Evolutionary conservation across 2,329 filamentous ascomycete species (phyloP), one percentile per base, ranked within the genome.

Genomic region (Diplodia corticola): DNA sequence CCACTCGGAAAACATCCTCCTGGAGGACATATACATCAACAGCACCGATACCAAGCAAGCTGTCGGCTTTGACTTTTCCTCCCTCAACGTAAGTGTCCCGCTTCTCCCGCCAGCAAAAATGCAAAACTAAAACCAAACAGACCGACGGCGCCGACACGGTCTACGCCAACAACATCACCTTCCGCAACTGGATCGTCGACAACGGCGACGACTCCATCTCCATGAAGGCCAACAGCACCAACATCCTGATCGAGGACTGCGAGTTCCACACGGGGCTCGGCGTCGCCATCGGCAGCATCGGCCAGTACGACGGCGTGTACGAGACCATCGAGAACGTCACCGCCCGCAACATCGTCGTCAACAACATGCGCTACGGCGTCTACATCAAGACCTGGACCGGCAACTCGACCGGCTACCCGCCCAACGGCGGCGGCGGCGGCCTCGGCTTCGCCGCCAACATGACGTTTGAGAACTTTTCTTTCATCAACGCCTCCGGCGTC

Each of bases 201-300:
- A 88, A 89, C 68, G 87, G 89, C 68, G 88, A 90, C 71, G 88
- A 86, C 71, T 85, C 85, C 1, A 86, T 89, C 68, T 84, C 88
- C 68, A 79, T 89, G 50, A 86, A 88, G 75, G 83, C 80, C 67
- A 88, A 89, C 71, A 71, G 84, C 55, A 88, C 86, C 15, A 82
- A 88, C 67, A 77, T 89, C 53, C 76, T 79, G 4, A 84, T 89
- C 71, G 83, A 80, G 67, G 84, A 88, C 69, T 84, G 76, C 60
- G 77, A 75, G 3, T 86, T 86, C 71, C 78, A 80, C 67, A 78
- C 79, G 35, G 84, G 84, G 1, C 77, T 81, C 3, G 84, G 84
- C 3, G 75, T 87, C 17, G 84, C 86, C 2, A 79, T 88, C 17
- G 86, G 85, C 2, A 84, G 81, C 28, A 83, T 88, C 48, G 85